Percentiles rank a stretch among this genome's conserved stretches.
phyloP scores from a whole-genome alignment of 306 rosid species.

The Inga leiocalycina region DNA sequence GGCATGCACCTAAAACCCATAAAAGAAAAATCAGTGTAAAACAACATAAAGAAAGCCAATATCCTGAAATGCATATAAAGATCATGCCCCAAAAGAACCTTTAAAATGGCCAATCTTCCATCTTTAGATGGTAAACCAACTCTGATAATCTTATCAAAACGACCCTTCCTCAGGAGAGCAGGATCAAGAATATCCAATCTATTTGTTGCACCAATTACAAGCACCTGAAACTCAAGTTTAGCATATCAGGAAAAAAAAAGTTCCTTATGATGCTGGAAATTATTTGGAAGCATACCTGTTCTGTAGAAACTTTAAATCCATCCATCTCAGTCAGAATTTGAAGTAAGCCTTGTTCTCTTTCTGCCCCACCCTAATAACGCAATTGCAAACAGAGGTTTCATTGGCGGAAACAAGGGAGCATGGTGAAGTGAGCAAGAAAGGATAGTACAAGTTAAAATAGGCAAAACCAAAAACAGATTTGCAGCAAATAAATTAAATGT shows the following conservation, averaged over 20 bases:
- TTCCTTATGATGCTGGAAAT: slow-evolving; percentile 26
- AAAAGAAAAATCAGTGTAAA: slow-evolving; percentile 16
- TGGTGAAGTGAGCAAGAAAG: slow-evolving; percentile 1
- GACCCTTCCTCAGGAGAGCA: slow-evolving; percentile 94
- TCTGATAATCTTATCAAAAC: slow-evolving; percentile 97
- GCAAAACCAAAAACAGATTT: slow-evolving; percentile 20
- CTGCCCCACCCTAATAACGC: slow-evolving; percentile 86
- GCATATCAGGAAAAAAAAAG: slow-evolving; percentile 37
- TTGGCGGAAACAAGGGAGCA: slow-evolving; percentile 24
- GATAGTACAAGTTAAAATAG: background rate
- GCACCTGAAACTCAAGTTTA: slow-evolving; percentile 71
- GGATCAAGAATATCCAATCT: slow-evolving; percentile 98
- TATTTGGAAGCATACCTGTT: slow-evolving; percentile 59
- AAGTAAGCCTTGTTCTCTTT: slow-evolving; percentile 96
- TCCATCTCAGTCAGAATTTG: slow-evolving; percentile 97
- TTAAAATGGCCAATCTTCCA: slow-evolving; percentile 93
- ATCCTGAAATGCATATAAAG: slow-evolving; percentile 3
- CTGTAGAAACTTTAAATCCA: slow-evolving; percentile 94
- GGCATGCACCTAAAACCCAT: slow-evolving; percentile 80
- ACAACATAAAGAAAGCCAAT: slow-evolving; percentile 24
- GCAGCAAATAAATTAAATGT: slow-evolving; percentile 18
- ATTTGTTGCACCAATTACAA: slow-evolving; percentile 97
- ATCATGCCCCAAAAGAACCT: slow-evolving; percentile 49
- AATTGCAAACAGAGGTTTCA: slow-evolving; percentile 30
- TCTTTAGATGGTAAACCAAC: slow-evolving; percentile 97